Percentiles rank a stretch among this genome's conserved stretches.
Evolutionary conservation across 441 rosid genomes (phyloP).

Genomic region (Arabidopsis lyrata): DNA sequence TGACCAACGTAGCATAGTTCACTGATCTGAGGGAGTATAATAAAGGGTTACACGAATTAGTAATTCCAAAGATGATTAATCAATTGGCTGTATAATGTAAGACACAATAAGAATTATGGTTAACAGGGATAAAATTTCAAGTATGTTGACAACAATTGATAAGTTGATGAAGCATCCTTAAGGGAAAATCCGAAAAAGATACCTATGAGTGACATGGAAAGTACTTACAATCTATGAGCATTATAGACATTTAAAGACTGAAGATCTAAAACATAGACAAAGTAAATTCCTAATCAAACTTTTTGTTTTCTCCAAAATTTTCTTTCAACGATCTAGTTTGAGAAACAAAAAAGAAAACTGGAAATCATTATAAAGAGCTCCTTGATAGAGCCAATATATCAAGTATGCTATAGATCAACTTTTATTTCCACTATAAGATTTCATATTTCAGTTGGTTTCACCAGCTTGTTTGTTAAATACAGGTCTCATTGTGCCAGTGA

Average conservation of each 20-base stretch:
- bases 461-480: constrained; percentile 2
- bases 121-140: constrained; percentile 5
- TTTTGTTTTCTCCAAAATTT: neutral
- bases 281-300: constrained; percentile 10
- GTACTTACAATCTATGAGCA: constrained; percentile 24
- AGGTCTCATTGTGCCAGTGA: constrained; percentile 2
- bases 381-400: constrained; percentile 19
- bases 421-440: constrained; percentile 14
- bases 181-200: constrained; percentile 1
- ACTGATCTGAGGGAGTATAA: constrained; percentile 65
- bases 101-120: constrained; percentile 11
- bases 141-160: constrained; percentile 15
- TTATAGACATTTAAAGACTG: constrained; percentile 1
- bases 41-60: neutral
- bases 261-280: constrained; percentile 18
- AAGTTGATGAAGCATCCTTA: constrained; percentile 27
- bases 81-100: constrained; percentile 7
- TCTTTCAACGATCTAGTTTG: constrained; percentile 7
- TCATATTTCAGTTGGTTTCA: constrained; percentile 5
- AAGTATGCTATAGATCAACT: constrained; percentile 24
- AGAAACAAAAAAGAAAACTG: neutral
- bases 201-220: constrained; percentile 18
- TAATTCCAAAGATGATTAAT: constrained; percentile 1
- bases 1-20: constrained; percentile 88
- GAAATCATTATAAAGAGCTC: constrained; percentile 1